Evolutionary conservation across 352 stramenopile species (phyloP), one percentile per base, ranked within the genome.

Genomic region (Peronosclerospora sorghi): DNA sequence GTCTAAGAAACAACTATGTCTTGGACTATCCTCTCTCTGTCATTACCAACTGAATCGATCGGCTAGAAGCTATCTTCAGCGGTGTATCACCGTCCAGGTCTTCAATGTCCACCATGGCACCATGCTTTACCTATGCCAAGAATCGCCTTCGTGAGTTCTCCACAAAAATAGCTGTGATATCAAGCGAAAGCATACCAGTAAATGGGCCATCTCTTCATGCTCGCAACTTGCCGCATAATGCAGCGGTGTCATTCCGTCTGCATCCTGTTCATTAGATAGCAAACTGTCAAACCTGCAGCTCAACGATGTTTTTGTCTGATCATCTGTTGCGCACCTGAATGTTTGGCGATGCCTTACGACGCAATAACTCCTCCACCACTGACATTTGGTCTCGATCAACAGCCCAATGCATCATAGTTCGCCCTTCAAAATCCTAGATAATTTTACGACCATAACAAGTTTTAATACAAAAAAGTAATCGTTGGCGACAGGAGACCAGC

Each of bases 331-430:
- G 23, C 48, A 85, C 73, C 52, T 83, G 73, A 19, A 74, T 41
- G 30, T 85, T 82, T 13, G 70, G 68, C 13, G 62, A 72, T 13
- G 76, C 76, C 8, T 71, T 55, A 30, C 67, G 60, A 19, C 61
- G 39, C 9, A 88, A 54, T 32, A 88, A 53, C 21, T 79, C 48
- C 48, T 78, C 48, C 5, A 74, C 67, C 1, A 86, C 37, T 3
- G 62, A 56, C 5, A 36, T 59, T 29, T 88, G 73, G 28, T 71
- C 66, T 26, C 76, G 64, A 37, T 88, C 76, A 8, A 88, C 76
- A 15, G 76, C 76, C 76, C 76, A 88, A 40, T 88, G 76, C 32
- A 88, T 50, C 76, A 88, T 88, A 9, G 76, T 88, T 51, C 76
- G 73, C 1, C 73, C 76, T 57, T 86, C 71, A 12, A 70, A 64